A percentile compares a stretch with the other conserved stretches of the same genome.
These are phyloP conservation scores for Daedaleopsis sinensis DNA, from an alignment of 768 basidiomycete species.

Conservation along the genomic window DNA sequence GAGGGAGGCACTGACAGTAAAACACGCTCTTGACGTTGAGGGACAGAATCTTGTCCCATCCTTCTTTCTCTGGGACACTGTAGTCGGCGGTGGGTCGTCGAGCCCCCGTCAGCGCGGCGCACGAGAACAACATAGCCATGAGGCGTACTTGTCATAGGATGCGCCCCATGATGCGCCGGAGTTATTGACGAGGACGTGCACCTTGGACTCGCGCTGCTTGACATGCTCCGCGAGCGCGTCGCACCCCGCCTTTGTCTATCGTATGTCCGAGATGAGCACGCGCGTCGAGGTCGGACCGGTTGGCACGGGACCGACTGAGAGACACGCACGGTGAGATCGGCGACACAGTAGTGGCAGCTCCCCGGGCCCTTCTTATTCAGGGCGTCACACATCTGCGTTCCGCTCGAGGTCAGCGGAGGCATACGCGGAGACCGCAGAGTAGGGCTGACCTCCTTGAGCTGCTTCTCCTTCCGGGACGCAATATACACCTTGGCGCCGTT, in stretches of 20 bases:
- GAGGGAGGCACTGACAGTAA: conserved; percentile 55
- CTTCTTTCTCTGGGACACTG: conserved; percentile 74
- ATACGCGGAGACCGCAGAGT: background rate
- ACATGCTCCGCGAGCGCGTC: conserved; percentile 70
- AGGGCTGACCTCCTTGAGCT: conserved; percentile 66
- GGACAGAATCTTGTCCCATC: conserved; percentile 83
- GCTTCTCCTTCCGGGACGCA: conserved; percentile 79
- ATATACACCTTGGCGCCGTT: conserved; percentile 92
- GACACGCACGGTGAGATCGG: conserved; percentile 67
- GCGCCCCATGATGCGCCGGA: conserved; percentile 83
- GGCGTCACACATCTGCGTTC: conserved; percentile 41
- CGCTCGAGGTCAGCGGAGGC: background rate
- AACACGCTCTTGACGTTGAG: conserved; percentile 88
- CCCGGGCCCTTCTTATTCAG: conserved; percentile 65
- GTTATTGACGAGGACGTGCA: conserved; percentile 86
- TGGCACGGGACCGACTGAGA: background rate
- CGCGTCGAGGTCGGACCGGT: background rate
- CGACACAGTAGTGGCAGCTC: conserved; percentile 71
- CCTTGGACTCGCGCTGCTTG: conserved; percentile 66
- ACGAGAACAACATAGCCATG: background rate
- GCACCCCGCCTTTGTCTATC: conserved; percentile 77
- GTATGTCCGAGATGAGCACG: background rate
- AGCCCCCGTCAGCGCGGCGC: background rate
- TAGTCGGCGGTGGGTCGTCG: too few species aligned
- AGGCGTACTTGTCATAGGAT: conserved; percentile 51